Base-by-base conservation (phyloP, 495 filamentous ascomycete species). In the Aspergillus bertholletiae region DNA sequence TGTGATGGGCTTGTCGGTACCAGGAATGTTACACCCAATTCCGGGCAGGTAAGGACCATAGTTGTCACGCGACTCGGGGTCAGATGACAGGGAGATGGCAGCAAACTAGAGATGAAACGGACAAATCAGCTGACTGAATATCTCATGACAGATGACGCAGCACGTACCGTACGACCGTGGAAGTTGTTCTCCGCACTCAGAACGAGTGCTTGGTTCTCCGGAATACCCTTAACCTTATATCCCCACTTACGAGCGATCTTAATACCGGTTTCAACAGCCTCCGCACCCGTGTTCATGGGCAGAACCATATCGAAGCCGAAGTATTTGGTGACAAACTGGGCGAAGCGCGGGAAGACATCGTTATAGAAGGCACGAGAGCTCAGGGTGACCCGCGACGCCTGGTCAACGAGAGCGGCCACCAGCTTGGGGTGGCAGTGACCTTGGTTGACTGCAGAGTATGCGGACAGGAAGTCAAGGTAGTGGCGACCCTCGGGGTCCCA, bases 241-340 rank as follows among this genome's bases (percentile, higher is more conserved):
- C 92, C 94, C 94, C 94, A 99, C 73, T 99, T 99, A 50, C 94
- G 82, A 55, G 95, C 93, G 73, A 99, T 86, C 80, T 99, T 99
- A 68, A 99, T 86, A 22, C 84, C 92, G 1, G 95, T 97, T 81
- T 99, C 94, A 43, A 97, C 94, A n/a, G 94, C 94, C 75, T 99
- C 94, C 26, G 92, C 94, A 45, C 94, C 94, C 8, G 94, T 99
- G 76, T 97, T 97, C 94, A 99, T 97, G 45, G 94, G 94, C 73
- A 99, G 74, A 22, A 96, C 92, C 94, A 97, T 99, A 69, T 97
- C 95, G 71, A 92, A 99, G 43, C 90, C 93, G 66, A 97, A 96
- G 66, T 82, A 85, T 54, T 82, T 67, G 58, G 89, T 93, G 49
- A 97, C 88, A 70, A 92, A 95, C 72, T 96, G 84, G 39, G 94